Percentiles rank a stretch among this genome's conserved stretches.
Conservation (phyloP, 2,329 filamentous ascomycete species). For the Neofusicoccum parvum region DNA sequence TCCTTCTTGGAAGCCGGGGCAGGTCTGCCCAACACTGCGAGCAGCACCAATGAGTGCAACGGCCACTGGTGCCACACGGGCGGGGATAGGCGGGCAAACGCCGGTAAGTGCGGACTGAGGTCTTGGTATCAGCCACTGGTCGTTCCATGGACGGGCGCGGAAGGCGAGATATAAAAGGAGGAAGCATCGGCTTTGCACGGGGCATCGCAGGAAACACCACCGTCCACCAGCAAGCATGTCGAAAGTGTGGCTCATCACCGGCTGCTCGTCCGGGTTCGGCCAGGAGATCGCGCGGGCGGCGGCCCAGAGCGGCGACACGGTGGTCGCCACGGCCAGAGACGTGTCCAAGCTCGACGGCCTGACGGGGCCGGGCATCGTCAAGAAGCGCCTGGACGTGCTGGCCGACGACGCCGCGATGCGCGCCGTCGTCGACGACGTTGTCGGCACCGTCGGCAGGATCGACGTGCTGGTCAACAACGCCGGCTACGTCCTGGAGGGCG, state of each 20-base stretch:
- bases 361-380: slow-evolving; percentile 21
- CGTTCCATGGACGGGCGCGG: too few species aligned
- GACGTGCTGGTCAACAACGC: slow-evolving; percentile 95
- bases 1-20: background rate
- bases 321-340: slow-evolving; percentile 79
- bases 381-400: slow-evolving; percentile 75
- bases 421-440: slow-evolving; percentile 70
- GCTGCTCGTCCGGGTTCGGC: slow-evolving; percentile 91
- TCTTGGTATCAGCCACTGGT: too few species aligned
- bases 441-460: slow-evolving; percentile 83
- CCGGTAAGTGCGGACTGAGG: too few species aligned
- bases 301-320: slow-evolving; percentile 75
- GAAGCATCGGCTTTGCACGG: too few species aligned
- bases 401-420: slow-evolving; percentile 68
- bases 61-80: too few species aligned
- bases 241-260: slow-evolving; percentile 67
- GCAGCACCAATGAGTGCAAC: too few species aligned
- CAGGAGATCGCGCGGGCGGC: slow-evolving; percentile 77
- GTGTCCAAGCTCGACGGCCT: background rate
- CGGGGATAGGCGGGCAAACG: too few species aligned
- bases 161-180: too few species aligned
- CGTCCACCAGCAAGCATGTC: background rate
- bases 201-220: too few species aligned
- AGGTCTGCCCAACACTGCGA: too few species aligned
- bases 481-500: slow-evolving; percentile 47